These are phyloP conservation scores for Fusarium guadeloupense DNA, from an alignment of 2,329 filamentous ascomycete genomes.

Conservation along the genomic window DNA sequence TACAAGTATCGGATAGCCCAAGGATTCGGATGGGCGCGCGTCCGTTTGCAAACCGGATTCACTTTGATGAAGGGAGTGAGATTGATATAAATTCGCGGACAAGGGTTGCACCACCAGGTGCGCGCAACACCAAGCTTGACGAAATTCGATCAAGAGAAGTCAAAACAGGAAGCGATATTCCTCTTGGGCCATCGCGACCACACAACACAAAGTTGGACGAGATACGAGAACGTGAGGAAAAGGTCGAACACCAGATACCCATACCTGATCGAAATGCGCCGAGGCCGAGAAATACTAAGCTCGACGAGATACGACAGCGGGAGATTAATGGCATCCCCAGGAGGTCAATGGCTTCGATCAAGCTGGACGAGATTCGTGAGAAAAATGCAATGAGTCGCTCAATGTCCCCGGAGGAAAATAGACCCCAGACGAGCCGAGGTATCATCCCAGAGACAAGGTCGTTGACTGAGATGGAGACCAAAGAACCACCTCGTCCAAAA, in stretches of 20 bases:
- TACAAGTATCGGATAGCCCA: constrained; percentile 66
- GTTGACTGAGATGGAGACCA: constrained; percentile 13
- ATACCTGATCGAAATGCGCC: constrained; percentile 44
- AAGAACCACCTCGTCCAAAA: constrained; percentile 33
- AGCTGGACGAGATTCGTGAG: constrained; percentile 63
- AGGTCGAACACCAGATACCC: constrained; percentile 46
- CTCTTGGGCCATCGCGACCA: constrained; percentile 26
- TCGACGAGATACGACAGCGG: constrained; percentile 59
- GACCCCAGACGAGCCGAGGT: constrained; percentile 43
- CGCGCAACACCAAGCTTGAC: constrained; percentile 56
- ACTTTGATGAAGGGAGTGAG: constrained; percentile 45
- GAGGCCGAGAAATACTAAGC: constrained; percentile 53
- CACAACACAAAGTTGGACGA: constrained; percentile 50
- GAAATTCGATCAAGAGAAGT: constrained; percentile 56
- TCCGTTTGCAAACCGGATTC: constrained; percentile 49
- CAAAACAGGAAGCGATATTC: constrained; percentile 44
- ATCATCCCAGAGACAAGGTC: constrained; percentile 16
- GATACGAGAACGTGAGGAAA: constrained; percentile 48
- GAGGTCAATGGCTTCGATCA: constrained; percentile 58
- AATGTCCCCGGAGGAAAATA: constrained; percentile 53
- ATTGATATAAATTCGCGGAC: constrained; percentile 44
- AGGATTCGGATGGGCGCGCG: constrained; percentile 54
- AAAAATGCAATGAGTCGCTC: constrained; percentile 58
- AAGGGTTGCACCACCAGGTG: constrained; percentile 42
- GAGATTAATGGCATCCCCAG: constrained; percentile 57